A percentile compares a stretch with the other conserved stretches of the same genome.
Evolutionary conservation across 2,329 filamentous ascomycete species (phyloP).

Genomic region (Onygena corvina): DNA sequence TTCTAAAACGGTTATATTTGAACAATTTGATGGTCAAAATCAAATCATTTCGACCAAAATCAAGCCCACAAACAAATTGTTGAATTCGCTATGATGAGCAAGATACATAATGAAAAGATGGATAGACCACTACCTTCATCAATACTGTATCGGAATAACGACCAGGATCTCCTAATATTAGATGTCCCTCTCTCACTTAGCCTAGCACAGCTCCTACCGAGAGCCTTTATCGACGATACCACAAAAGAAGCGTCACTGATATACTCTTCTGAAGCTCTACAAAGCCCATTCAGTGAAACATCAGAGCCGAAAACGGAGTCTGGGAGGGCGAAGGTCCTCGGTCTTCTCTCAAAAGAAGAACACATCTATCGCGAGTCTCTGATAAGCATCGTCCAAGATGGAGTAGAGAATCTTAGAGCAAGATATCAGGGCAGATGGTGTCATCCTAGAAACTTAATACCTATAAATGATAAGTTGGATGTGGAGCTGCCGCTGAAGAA

Average conservation of each 20-base stretch:
- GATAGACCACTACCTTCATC: constrained; percentile 15
- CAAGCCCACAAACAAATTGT: too few relatives aligned
- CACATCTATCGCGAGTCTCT: constrained; percentile 21
- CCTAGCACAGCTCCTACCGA: constrained; percentile 36
- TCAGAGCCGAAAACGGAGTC: constrained; percentile 40
- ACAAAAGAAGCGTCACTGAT: constrained; percentile 1
- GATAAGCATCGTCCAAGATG: constrained; percentile 26
- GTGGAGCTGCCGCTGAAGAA: neutral
- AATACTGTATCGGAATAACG: constrained; percentile 42
- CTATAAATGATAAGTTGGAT: neutral
- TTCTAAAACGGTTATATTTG: too few relatives aligned
- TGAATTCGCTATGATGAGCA: too few relatives aligned
- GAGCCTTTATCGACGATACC: constrained; percentile 16
- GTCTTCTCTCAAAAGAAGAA: constrained; percentile 25
- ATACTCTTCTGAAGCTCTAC: constrained; percentile 36
- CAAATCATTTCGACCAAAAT: too few relatives aligned
- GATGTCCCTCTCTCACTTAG: constrained; percentile 49
- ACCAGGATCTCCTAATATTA: constrained; percentile 38
- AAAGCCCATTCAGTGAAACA: constrained; percentile 37
- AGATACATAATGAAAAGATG: neutral
- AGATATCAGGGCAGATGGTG: constrained; percentile 25
- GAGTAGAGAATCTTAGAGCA: constrained; percentile 26
- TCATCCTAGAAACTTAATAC: constrained; percentile 17
- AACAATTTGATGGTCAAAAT: too few relatives aligned
- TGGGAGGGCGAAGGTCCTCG: constrained; percentile 32